These are phyloP conservation scores for Nitzschia sp. DNA, from an alignment of 108 stramenopile genomes.

Conservation along the genomic window DNA sequence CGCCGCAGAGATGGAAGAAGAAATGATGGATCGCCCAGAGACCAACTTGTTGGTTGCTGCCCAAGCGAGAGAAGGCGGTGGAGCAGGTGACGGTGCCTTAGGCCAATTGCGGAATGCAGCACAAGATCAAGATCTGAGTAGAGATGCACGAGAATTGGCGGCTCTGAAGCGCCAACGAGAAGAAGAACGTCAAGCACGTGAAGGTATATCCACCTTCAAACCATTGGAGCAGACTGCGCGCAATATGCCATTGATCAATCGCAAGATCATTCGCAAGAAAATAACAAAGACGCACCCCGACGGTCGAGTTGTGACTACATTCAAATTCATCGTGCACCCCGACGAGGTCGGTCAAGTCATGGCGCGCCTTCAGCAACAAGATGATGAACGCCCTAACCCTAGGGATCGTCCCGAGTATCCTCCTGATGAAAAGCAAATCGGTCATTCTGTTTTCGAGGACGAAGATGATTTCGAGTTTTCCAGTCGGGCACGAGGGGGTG, in stretches of 20 bases:
- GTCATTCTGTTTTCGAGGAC: slow-evolving; percentile 88
- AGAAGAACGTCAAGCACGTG: slow-evolving; percentile 71
- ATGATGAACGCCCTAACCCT: slow-evolving; percentile 24
- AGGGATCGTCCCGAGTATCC: slow-evolving; percentile 31
- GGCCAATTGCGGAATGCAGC: slow-evolving; percentile 45
- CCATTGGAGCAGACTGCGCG: slow-evolving; percentile 10
- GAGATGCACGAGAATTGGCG: slow-evolving; percentile 81
- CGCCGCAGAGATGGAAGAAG: slow-evolving; percentile 68
- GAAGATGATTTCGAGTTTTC: slow-evolving; percentile 72
- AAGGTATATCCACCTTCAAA: slow-evolving; percentile 41
- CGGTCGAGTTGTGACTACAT: slow-evolving; percentile 74
- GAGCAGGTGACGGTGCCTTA: slow-evolving; percentile 27
- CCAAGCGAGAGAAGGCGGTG: slow-evolving; percentile 46
- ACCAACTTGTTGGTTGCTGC: slow-evolving; percentile 71
- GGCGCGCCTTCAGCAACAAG: slow-evolving; percentile 41
- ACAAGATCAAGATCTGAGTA: slow-evolving; percentile 59
- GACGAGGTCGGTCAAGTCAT: slow-evolving; percentile 70
- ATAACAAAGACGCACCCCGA: slow-evolving; percentile 81
- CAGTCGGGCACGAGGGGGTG: slow-evolving; percentile 28
- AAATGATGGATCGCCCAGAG: slow-evolving; percentile 67
- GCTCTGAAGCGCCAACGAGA: slow-evolving; percentile 71
- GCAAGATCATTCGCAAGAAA: slow-evolving; percentile 73
- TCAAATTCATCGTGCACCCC: slow-evolving; percentile 79
- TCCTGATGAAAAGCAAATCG: slow-evolving; percentile 58
- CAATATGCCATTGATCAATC: slow-evolving; percentile 13